phyloP scores from a whole-genome alignment of 2,329 filamentous ascomycete species.

The Aquanectria penicillioides region DNA sequence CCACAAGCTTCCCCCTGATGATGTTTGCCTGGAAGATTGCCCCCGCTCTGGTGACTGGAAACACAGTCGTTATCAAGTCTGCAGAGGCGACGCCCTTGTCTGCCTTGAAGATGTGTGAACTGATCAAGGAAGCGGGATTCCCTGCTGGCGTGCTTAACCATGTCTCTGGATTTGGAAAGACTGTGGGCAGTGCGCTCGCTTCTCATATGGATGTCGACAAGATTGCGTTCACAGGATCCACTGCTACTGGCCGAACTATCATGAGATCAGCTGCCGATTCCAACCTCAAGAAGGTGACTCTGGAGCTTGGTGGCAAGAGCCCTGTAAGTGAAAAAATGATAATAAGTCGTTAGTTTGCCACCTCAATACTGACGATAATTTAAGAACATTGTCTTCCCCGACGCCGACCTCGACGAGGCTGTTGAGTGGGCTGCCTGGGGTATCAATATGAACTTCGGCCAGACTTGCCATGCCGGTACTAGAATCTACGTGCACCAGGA shows the following conservation, averaged over 20 bases:
- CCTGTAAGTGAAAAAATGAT: slow-evolving; percentile 61
- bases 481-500: slow-evolving; percentile 71
- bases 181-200: slow-evolving; percentile 74
- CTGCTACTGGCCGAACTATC: slow-evolving; percentile 75
- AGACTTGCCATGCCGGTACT: slow-evolving; percentile 73
- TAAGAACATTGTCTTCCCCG: slow-evolving; percentile 65
- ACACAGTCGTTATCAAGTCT: slow-evolving; percentile 72
- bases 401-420: slow-evolving; percentile 73
- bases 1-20: slow-evolving; percentile 66
- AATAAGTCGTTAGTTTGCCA: too few species aligned
- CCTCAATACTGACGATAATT: neutral
- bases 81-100: slow-evolving; percentile 75
- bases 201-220: slow-evolving; percentile 77
- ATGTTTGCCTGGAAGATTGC: slow-evolving; percentile 75
- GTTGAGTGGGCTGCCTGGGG: slow-evolving; percentile 67
- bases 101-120: slow-evolving; percentile 70
- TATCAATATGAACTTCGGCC: slow-evolving; percentile 70
- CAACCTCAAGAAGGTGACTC: slow-evolving; percentile 69
- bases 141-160: slow-evolving; percentile 83
- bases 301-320: slow-evolving; percentile 75
- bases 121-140: slow-evolving; percentile 79
- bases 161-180: slow-evolving; percentile 75
- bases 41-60: slow-evolving; percentile 74
- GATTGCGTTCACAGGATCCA: slow-evolving; percentile 82
- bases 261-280: slow-evolving; percentile 72